A percentile compares a stretch with the other conserved stretches of the same genome.
phyloP scores from a whole-genome alignment of 306 rosid species.

The Betula pendula region DNA sequence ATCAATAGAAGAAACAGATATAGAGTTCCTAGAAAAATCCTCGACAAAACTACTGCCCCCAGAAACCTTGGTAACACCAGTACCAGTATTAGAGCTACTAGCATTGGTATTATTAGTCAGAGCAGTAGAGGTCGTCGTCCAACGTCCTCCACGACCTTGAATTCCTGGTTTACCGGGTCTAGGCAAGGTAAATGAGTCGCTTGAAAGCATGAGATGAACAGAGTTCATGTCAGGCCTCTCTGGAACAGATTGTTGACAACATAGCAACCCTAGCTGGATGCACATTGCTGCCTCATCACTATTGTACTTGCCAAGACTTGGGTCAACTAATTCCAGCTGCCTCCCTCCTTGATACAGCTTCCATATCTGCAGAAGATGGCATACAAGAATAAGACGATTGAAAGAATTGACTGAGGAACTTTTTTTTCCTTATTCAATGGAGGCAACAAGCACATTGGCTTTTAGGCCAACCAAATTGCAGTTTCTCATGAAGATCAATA shows the following conservation, averaged over 20 bases:
- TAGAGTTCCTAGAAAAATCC: constrained; percentile 78
- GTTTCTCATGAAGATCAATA: neutral
- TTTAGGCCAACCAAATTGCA: neutral
- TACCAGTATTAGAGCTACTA: constrained; percentile 38
- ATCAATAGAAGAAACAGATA: constrained; percentile 69
- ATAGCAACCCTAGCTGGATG: constrained; percentile 79
- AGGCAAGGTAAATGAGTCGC: constrained; percentile 78
- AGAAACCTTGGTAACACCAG: constrained; percentile 49
- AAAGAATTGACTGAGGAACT: neutral
- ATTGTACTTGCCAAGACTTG: constrained; percentile 50
- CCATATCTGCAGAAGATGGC: constrained; percentile 67
- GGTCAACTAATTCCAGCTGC: constrained; percentile 60
- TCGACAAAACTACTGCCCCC: constrained; percentile 56
- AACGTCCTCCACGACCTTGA: constrained; percentile 69
- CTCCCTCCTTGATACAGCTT: constrained; percentile 63
- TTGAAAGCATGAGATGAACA: constrained; percentile 77
- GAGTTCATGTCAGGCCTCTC: constrained; percentile 88
- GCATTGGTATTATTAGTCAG: constrained; percentile 55
- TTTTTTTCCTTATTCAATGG: neutral
- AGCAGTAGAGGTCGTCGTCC: constrained; percentile 56
- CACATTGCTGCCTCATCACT: constrained; percentile 85
- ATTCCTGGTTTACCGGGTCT: constrained; percentile 75
- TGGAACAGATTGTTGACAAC: constrained; percentile 61
- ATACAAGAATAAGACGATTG: neutral
- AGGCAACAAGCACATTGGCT: neutral